These are phyloP conservation scores for Pyrrhoderma noxium DNA, from an alignment of 1,284 basidiomycete species.

Conservation along the genomic window DNA sequence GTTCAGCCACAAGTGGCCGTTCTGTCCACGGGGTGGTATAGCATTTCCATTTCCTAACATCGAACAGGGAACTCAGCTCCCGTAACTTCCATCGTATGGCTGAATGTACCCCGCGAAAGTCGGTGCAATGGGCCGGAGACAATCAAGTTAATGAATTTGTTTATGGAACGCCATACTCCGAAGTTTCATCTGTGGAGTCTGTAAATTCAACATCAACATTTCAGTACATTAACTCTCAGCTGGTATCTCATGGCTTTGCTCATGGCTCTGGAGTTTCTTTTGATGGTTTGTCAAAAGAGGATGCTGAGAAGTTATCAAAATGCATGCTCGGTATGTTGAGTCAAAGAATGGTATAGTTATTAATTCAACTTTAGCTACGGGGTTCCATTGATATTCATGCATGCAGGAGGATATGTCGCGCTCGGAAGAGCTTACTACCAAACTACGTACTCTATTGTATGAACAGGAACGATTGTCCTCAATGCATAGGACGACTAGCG, in stretches of 20 bases:
- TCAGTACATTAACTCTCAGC: conserved; percentile 70
- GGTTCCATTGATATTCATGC: conserved; percentile 5
- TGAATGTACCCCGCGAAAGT: conserved; percentile 34
- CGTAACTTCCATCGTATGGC: no score
- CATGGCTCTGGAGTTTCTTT: conserved; percentile 55
- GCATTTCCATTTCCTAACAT: no score
- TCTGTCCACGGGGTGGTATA: no score
- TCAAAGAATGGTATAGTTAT: conserved; percentile 65
- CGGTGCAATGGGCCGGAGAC: conserved; percentile 38
- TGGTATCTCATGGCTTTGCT: conserved; percentile 74
- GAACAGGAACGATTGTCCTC: conserved; percentile 73
- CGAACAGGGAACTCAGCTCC: no score
- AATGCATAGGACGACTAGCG: conserved; percentile 50
- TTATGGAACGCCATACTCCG: conserved; percentile 35
- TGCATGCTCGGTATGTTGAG: conserved; percentile 75
- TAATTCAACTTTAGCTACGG: background rate
- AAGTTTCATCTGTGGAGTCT: conserved; percentile 34
- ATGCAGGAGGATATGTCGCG: conserved; percentile 70
- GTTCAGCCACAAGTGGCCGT: no score
- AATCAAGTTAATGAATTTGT: conserved; percentile 32
- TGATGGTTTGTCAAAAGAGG: conserved; percentile 48
- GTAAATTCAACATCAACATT: conserved; percentile 44
- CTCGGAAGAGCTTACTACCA: conserved; percentile 71
- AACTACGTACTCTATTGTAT: conserved; percentile 71
- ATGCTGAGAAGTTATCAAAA: conserved; percentile 63